These are phyloP conservation scores for Aspergillus haitiensis DNA, from an alignment of 495 filamentous ascomycete species.

Conservation along the genomic window DNA sequence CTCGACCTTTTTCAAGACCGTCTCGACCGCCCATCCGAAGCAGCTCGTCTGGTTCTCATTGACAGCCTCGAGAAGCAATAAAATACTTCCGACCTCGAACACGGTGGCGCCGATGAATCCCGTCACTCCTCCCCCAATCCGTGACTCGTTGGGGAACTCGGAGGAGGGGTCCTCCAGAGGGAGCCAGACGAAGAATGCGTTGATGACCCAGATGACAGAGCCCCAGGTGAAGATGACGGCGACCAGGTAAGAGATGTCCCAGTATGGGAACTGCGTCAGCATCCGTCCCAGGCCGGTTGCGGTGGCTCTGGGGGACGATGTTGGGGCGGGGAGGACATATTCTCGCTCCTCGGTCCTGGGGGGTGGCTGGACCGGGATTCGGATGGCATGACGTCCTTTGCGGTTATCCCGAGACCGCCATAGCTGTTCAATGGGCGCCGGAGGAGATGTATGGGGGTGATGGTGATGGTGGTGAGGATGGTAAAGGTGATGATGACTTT, in stretches of 20 bases:
- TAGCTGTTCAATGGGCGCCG: slow-evolving; percentile 21
- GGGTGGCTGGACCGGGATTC: slow-evolving; percentile 47
- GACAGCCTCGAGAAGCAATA: slow-evolving; percentile 67
- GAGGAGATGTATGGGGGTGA: slow-evolving; percentile 31
- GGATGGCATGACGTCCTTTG: slow-evolving; percentile 64
- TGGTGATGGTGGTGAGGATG: background rate
- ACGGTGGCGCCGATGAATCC: slow-evolving; percentile 70
- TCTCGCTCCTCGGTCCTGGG: slow-evolving; percentile 34
- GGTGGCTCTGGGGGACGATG: background rate
- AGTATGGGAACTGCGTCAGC: slow-evolving; percentile 58
- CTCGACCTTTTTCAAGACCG: slow-evolving; percentile 39
- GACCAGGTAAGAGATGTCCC: slow-evolving; percentile 70
- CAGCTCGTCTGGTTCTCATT: slow-evolving; percentile 66
- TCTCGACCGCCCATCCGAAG: slow-evolving; percentile 70
- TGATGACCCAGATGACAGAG: slow-evolving; percentile 65
- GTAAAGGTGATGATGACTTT: background rate
- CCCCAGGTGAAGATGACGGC: slow-evolving; percentile 65
- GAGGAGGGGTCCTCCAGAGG: slow-evolving; percentile 55
- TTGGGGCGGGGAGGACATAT: slow-evolving; percentile 34
- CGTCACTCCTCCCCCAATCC: slow-evolving; percentile 58
- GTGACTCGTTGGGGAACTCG: slow-evolving; percentile 55
- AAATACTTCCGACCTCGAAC: slow-evolving; percentile 64
- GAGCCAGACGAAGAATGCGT: slow-evolving; percentile 67
- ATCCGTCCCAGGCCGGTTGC: slow-evolving; percentile 41
- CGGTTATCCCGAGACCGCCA: slow-evolving; percentile 71